phyloP scores from a whole-genome alignment of 1,284 basidiomycete species.

The Stygiomarasmius scandens region DNA sequence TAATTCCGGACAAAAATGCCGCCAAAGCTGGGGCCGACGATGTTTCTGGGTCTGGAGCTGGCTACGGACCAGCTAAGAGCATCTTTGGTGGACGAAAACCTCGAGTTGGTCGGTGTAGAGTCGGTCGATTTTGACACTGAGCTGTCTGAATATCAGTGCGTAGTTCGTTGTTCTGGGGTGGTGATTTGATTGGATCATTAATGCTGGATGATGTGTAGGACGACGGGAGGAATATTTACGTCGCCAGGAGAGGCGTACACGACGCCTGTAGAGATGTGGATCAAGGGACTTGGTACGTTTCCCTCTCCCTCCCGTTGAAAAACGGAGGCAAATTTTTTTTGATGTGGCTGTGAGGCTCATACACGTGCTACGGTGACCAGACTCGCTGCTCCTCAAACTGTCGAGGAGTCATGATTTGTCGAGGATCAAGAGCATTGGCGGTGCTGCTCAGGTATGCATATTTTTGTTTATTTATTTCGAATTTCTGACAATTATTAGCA shows the following conservation, averaged over 20 bases:
- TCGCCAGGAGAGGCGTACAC: conserved; percentile 83
- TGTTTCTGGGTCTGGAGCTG: conserved; percentile 79
- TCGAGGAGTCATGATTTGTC: conserved; percentile 65
- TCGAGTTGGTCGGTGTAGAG: conserved; percentile 79
- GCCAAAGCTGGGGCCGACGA: conserved; percentile 25
- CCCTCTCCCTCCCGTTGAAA: not conserved
- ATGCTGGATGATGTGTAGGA: conserved; percentile 45
- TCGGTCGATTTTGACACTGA: conserved; percentile 80
- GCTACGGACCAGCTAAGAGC: conserved; percentile 79
- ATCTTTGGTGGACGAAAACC: conserved; percentile 75
- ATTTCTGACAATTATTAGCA: conserved; percentile 52
- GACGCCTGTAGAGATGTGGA: conserved; percentile 85
- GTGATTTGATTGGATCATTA: not conserved
- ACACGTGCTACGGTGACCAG: conserved; percentile 45
- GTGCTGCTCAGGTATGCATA: conserved; percentile 64
- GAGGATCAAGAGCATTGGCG: conserved; percentile 72
- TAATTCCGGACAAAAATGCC: conserved; percentile 2
- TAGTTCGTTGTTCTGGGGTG: conserved; percentile 23
- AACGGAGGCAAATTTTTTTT: conserved; percentile 40
- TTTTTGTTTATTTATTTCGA: not conserved
- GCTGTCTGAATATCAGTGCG: conserved; percentile 78
- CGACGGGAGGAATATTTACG: conserved; percentile 82
- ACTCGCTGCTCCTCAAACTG: conserved; percentile 74
- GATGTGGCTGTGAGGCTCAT: conserved; percentile 22
- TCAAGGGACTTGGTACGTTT: conserved; percentile 74